These are phyloP conservation scores for Carex littledalei DNA, from an alignment of 176 grass and related monocot genomes.

Conservation along the genomic window DNA sequence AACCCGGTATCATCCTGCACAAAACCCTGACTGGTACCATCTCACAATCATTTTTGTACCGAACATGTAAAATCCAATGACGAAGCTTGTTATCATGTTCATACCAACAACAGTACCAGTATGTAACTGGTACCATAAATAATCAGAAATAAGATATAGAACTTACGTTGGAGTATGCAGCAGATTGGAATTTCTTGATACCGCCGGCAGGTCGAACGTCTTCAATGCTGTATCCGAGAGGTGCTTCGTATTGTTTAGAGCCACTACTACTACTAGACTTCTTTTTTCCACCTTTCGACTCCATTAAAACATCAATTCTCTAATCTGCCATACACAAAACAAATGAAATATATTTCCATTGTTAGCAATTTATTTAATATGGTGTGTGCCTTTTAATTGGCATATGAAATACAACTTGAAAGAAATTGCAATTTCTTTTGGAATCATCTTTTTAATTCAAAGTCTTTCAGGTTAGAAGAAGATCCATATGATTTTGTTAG, in stretches of 20 bases:
- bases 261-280: constrained; percentile 66
- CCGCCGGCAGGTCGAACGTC: constrained; percentile 88
- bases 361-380: background rate
- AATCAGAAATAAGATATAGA: background rate
- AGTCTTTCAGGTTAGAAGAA: no score
- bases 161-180: constrained; percentile 97
- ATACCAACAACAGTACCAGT: background rate
- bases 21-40: background rate
- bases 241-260: constrained; percentile 73
- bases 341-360: background rate
- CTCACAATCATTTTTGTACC: background rate
- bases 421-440: background rate
- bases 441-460: no score
- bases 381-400: background rate
- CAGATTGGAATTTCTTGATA: constrained; percentile 99
- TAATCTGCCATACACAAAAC: background rate
- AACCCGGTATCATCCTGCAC: background rate
- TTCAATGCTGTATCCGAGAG: constrained; percentile 90
- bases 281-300: constrained; percentile 79
- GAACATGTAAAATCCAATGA: background rate
- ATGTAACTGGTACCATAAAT: background rate
- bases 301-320: constrained; percentile 82
- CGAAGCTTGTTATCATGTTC: background rate
- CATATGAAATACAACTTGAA: background rate
- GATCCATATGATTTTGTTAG: background rate